Conservation (phyloP, 2,329 filamentous ascomycete species). For the Magnaporthiopsis rhizophila region DNA sequence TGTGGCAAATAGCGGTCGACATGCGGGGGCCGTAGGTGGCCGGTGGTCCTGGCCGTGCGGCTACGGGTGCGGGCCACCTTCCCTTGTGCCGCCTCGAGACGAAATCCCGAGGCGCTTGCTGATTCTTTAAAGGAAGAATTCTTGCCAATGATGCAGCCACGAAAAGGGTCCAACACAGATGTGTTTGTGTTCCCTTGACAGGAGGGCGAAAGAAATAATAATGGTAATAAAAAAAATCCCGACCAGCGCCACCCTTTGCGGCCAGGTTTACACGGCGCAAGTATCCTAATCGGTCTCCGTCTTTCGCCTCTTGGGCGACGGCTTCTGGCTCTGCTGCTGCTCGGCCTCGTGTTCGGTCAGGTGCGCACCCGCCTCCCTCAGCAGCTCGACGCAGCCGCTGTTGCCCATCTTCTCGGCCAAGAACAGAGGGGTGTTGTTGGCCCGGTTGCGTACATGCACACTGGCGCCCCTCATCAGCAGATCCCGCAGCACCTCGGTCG, state of each 20-base stretch:
- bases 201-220: not conserved
- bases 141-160: not conserved
- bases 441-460: slow-evolving; percentile 57
- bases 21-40: not conserved
- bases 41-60: not conserved
- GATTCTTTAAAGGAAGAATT: not conserved
- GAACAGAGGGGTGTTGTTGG: slow-evolving; percentile 58
- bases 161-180: not conserved
- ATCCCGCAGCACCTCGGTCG: slow-evolving; percentile 47
- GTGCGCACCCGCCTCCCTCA: slow-evolving; percentile 52
- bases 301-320: not conserved
- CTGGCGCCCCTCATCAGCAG: slow-evolving; percentile 55
- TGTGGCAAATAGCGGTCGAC: not conserved
- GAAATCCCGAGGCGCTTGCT: not conserved
- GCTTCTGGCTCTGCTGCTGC: slow-evolving; percentile 1
- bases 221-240: not conserved
- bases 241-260: not conserved
- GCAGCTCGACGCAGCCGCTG: slow-evolving; percentile 41
- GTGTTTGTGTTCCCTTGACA: not conserved
- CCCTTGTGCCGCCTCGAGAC: not conserved
- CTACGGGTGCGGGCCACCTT: not conserved
- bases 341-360: slow-evolving; percentile 42
- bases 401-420: slow-evolving; percentile 52
- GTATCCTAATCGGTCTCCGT: not conserved
- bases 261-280: not conserved